A percentile compares a stretch with the other conserved stretches of the same genome.
These are phyloP conservation scores for Viola pubescens DNA, from an alignment of 441 rosid genomes.

Conservation along the genomic window DNA sequence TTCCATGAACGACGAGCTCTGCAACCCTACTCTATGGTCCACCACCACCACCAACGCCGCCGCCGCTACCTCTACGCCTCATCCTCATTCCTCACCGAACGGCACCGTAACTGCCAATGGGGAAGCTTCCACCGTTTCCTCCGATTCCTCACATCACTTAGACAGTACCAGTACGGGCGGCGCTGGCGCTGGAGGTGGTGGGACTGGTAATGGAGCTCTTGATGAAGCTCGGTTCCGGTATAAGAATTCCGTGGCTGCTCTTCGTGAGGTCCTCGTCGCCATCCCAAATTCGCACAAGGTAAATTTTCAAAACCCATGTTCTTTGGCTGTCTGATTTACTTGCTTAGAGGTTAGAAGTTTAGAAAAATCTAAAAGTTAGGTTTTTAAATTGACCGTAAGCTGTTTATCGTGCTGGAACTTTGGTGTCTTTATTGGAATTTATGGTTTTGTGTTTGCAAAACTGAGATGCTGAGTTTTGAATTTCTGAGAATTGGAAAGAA, in stretches of 20 bases:
- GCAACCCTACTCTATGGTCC: slow-evolving; percentile 78
- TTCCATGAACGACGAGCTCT: slow-evolving; percentile 94
- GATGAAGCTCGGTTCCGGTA: slow-evolving; percentile 59
- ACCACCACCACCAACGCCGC: slow-evolving; percentile 30
- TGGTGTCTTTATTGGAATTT: background rate
- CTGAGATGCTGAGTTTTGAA: too few relatives aligned
- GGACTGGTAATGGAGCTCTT: slow-evolving; percentile 35
- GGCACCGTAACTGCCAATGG: slow-evolving; percentile 24
- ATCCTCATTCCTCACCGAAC: slow-evolving; percentile 20
- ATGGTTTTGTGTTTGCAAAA: background rate
- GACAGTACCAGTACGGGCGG: slow-evolving; percentile 21
- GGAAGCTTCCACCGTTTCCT: slow-evolving; percentile 21
- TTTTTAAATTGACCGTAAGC: too few relatives aligned
- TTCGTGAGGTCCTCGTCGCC: slow-evolving; percentile 50
- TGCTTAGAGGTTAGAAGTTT: background rate
- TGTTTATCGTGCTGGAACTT: background rate
- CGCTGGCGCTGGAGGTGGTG: slow-evolving; percentile 12
- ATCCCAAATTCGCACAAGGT: slow-evolving; percentile 66
- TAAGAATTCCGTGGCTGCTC: slow-evolving; percentile 55
- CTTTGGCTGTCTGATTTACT: background rate
- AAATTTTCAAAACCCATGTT: slow-evolving; percentile 5
- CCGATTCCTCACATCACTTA: slow-evolving; percentile 30
- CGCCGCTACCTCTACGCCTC: slow-evolving; percentile 20
- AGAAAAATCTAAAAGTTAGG: too few relatives aligned
- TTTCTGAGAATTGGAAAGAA: too few relatives aligned